A percentile compares a stretch with the other conserved stretches of the same genome.
Conservation (phyloP, 805 yeast species). For the Cyberlindnera saturnus region DNA sequence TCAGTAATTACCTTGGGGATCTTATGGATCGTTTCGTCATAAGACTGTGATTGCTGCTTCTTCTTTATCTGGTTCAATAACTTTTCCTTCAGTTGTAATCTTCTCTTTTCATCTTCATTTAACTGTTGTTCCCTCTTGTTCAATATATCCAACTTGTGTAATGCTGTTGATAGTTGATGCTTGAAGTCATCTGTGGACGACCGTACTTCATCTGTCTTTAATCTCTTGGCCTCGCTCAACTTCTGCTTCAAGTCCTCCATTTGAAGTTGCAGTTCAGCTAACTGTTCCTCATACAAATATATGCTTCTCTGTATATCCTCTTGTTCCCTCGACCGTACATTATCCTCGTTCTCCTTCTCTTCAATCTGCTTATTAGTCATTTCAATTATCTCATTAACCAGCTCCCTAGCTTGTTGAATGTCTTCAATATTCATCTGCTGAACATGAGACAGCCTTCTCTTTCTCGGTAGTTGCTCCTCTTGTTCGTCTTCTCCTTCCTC, state of each 20-base stretch:
- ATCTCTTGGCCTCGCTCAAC: not conserved
- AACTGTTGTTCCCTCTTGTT: constrained; percentile 10
- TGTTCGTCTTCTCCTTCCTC: constrained; percentile 5
- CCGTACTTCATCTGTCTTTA: not conserved
- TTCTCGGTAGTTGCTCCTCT: constrained; percentile 1
- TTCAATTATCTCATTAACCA: not conserved
- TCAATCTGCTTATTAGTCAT: not conserved
- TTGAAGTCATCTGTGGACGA: constrained; percentile 2
- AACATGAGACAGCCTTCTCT: constrained; percentile 6
- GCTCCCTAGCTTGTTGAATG: not conserved
- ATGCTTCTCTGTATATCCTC: too few relatives aligned
- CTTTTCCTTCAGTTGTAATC: constrained; percentile 6
- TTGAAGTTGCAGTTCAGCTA: too few relatives aligned
- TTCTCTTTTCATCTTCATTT: constrained; percentile 3
- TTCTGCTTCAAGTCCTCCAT: not conserved
- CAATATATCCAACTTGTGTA: constrained; percentile 11
- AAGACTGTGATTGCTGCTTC: not conserved
- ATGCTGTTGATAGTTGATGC: constrained; percentile 5
- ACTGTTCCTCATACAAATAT: too few relatives aligned
- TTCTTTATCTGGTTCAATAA: constrained; percentile 5
- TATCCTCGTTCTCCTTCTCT: not conserved
- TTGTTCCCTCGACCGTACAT: too few relatives aligned
- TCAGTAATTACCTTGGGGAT: constrained; percentile 22
- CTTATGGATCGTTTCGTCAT: constrained; percentile 19
- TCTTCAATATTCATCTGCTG: constrained; percentile 2